Base-by-base conservation (phyloP, 2,329 filamentous ascomycete species). In the Septoria petroselini region DNA sequence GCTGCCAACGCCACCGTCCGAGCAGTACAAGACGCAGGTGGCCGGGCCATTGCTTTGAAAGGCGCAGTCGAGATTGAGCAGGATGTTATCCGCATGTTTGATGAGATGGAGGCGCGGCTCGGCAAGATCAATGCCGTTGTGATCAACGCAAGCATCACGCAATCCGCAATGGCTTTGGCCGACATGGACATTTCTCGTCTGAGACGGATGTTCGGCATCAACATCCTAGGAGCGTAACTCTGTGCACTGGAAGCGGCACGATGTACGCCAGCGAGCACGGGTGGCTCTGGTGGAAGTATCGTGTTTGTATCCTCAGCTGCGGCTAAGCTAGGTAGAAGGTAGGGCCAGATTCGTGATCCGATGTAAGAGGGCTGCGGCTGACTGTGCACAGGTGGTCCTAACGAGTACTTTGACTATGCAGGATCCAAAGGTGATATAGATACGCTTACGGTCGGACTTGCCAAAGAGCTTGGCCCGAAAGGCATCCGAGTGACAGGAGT, bases 341-440 rank as follows among this genome's bases (percentile, higher is more conserved):
- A 53, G 57, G 12, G 53, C 4, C 61, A 35, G 33, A 55, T 12
- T 21, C 18, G 3, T 19, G 18, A 27, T 19, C 27, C 15, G 7
- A 6, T 15, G 4, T 2, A 27, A 9, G 35, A 27, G 14, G 35
- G n/a, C 19, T 15, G 14, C 14, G n/a, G 42, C 42, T 45, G 42
- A 45, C 21, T 12, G 18, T 11, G 2, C 3, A n/a, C 21, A 45
- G 42, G 42, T 7, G 42, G 31, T 3, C 42, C 42, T 11, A 38
- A 59, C 31, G 60, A 63, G 29, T 63, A 55, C 29, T 60, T 63
- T 7, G 62, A 64, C 38, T 64, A 64, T 35, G 62, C 62, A 17
- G 61, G 59, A 2, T 61, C 57, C 11, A 64, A 64, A 40, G 62
- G 60, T 23, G 62, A 60, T 7, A 58, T 62, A 15, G 62, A 64